Percentiles rank a stretch among this genome's conserved stretches.
phyloP scores from a whole-genome alignment of 805 yeast species.

The Ogataea wickerhamii region DNA sequence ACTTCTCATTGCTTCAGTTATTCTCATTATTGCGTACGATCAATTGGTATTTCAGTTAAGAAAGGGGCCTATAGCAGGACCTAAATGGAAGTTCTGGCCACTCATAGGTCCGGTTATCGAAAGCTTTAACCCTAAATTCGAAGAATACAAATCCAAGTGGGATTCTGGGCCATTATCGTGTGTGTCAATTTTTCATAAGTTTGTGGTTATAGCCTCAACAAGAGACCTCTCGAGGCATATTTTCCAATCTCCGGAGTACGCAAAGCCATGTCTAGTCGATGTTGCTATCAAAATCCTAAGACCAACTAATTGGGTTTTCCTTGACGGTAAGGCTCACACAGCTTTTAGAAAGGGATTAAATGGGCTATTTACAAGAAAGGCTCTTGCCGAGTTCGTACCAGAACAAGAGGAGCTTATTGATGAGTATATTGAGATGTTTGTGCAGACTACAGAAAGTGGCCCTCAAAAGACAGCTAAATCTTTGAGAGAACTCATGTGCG shows the following conservation, averaged over 20 bases:
- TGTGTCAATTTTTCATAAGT: conserved; percentile 96
- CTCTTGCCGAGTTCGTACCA: conserved; percentile 81
- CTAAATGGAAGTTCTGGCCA: conserved; percentile 84
- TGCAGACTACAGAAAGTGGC: conserved; percentile 50
- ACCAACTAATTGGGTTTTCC: conserved; percentile 96
- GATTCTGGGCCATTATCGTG: conserved; percentile 90
- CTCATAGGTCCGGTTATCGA: conserved; percentile 95
- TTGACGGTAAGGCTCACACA: conserved; percentile 92
- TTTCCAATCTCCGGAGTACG: conserved; percentile 78
- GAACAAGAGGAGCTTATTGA: conserved; percentile 83
- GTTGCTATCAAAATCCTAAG: conserved; percentile 91
- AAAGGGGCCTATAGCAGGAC: conserved; percentile 92
- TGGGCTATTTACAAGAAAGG: conserved; percentile 81
- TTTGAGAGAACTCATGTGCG: conserved; percentile 95
- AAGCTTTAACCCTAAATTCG: conserved; percentile 91
- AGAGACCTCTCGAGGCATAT: conserved; percentile 87
- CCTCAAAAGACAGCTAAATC: conserved; percentile 83
- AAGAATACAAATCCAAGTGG: conserved; percentile 92
- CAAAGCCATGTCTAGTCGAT: conserved; percentile 97
- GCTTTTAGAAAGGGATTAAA: conserved; percentile 90
- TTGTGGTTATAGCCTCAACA: conserved; percentile 88
- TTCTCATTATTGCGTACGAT: conserved; percentile 56
- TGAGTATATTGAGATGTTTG: conserved; percentile 66
- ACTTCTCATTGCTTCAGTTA: conserved; percentile 42
- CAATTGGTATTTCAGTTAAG: conserved; percentile 70